Conservation (phyloP, 75 land plant species). For the Sequoiadendron giganteum region DNA sequence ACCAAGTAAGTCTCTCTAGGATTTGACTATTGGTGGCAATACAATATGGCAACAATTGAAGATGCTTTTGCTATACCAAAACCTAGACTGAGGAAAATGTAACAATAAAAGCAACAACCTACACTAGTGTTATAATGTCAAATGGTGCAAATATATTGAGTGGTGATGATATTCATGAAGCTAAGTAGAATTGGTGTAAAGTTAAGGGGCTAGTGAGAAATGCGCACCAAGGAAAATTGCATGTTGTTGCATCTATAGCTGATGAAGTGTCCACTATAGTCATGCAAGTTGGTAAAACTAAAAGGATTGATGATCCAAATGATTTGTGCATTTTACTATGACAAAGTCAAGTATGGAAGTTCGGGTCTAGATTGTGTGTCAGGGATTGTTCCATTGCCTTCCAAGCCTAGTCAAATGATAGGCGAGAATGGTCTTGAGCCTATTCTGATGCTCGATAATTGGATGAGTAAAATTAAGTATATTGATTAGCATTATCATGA, state of each 20-base stretch:
- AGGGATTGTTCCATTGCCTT: constrained; percentile 21
- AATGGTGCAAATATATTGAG: constrained; percentile 31
- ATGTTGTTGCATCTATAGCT: constrained; percentile 10
- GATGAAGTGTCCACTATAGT: constrained; percentile 22
- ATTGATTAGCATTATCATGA: no score
- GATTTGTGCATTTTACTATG: constrained; percentile 16
- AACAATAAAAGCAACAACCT: constrained; percentile 23
- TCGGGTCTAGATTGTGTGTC: constrained; percentile 11
- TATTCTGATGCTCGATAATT: no score
- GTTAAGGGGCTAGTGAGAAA: constrained; percentile 21
- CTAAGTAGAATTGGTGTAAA: constrained; percentile 17
- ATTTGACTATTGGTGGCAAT: no score
- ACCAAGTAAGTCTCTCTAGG: no score
- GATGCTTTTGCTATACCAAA: no score
- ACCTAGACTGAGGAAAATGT: constrained; percentile 30
- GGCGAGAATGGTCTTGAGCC: constrained; percentile 17
- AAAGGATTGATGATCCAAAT: constrained; percentile 18
- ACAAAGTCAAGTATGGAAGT: constrained; percentile 25
- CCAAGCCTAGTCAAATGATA: constrained; percentile 18
- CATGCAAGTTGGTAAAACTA: constrained; percentile 17
- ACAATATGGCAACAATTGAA: no score
- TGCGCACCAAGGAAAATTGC: constrained; percentile 19
- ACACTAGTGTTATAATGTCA: constrained; percentile 18
- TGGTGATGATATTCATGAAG: constrained; percentile 24
- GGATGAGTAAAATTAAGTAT: no score